Evolutionary conservation across 2,329 filamentous ascomycete genomes (phyloP).

Genomic region (Thielaviopsis punctulata): DNA sequence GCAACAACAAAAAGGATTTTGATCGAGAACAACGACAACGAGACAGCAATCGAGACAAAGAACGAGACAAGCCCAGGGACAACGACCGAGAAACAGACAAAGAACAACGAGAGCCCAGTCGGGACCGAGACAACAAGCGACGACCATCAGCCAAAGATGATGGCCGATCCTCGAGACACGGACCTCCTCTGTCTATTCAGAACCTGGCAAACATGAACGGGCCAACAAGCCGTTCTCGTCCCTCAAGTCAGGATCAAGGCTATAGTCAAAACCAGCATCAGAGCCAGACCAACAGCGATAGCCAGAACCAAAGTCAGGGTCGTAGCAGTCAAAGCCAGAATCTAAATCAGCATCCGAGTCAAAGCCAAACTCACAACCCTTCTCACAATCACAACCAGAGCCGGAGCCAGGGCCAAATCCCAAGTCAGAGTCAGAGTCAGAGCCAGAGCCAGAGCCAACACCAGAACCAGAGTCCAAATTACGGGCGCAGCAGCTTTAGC

Average conservation of each 20-base stretch:
- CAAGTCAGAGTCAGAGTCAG: not conserved
- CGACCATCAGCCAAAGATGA: constrained; percentile 2
- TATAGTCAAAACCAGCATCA: not conserved
- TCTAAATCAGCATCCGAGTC: too few species aligned
- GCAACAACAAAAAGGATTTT: not conserved
- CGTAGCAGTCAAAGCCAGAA: too few species aligned
- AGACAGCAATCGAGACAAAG: not conserved
- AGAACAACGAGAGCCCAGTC: not conserved
- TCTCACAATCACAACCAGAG: too few species aligned
- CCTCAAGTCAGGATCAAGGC: constrained; percentile 7
- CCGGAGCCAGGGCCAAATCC: not conserved
- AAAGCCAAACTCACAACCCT: too few species aligned
- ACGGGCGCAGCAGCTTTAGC: not conserved
- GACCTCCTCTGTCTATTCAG: constrained; percentile 10
- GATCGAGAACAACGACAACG: not conserved
- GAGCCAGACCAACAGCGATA: not conserved
- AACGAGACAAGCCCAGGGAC: not conserved
- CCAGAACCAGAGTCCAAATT: too few species aligned
- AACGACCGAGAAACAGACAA: not conserved
- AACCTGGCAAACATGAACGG: constrained; percentile 4
- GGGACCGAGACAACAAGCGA: not conserved
- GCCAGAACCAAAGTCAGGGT: too few species aligned
- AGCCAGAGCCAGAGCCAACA: not conserved
- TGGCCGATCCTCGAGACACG: constrained; percentile 5
- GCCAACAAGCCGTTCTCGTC: constrained; percentile 4